These are phyloP conservation scores for Comarum palustre DNA, from an alignment of 306 rosid species.

Conservation along the genomic window DNA sequence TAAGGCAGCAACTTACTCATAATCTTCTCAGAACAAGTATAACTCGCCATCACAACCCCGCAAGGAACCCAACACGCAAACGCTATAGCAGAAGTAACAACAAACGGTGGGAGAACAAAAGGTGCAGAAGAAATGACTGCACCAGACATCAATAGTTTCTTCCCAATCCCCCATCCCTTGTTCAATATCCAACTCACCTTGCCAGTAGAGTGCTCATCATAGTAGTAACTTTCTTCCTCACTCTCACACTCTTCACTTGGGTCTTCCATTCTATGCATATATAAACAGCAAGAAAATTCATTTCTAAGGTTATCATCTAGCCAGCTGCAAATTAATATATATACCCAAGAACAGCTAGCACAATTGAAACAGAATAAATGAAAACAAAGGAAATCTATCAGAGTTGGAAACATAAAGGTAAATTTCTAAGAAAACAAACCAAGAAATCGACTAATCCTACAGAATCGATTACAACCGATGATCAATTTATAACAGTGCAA, in stretches of 20 bases:
- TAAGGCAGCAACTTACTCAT: slow-evolving; percentile 62
- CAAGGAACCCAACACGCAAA: slow-evolving; percentile 61
- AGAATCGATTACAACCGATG: not conserved
- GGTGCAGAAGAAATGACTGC: slow-evolving; percentile 59
- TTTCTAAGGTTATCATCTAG: not conserved
- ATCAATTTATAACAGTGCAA: not conserved
- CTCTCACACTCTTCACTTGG: slow-evolving; percentile 40
- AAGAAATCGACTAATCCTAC: not conserved
- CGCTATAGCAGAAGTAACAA: slow-evolving; percentile 64
- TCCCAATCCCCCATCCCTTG: slow-evolving; percentile 46
- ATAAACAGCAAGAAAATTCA: not conserved
- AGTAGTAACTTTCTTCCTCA: slow-evolving; percentile 18
- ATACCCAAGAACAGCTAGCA: not conserved
- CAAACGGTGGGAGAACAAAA: slow-evolving; percentile 62
- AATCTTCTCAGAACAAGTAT: slow-evolving; percentile 47
- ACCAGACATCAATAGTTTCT: slow-evolving; percentile 50
- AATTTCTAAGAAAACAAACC: not conserved
- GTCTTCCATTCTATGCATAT: slow-evolving; percentile 46
- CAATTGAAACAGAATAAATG: not conserved
- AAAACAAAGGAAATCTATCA: not conserved
- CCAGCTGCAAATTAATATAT: not conserved
- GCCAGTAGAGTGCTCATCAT: slow-evolving; percentile 16
- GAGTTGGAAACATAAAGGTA: not conserved
- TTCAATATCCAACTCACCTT: slow-evolving; percentile 37
- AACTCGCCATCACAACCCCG: slow-evolving; percentile 55